Base-by-base conservation (phyloP, 371 early-diverging fungal genomes). In the Lichtheimia hyalospora region DNA sequence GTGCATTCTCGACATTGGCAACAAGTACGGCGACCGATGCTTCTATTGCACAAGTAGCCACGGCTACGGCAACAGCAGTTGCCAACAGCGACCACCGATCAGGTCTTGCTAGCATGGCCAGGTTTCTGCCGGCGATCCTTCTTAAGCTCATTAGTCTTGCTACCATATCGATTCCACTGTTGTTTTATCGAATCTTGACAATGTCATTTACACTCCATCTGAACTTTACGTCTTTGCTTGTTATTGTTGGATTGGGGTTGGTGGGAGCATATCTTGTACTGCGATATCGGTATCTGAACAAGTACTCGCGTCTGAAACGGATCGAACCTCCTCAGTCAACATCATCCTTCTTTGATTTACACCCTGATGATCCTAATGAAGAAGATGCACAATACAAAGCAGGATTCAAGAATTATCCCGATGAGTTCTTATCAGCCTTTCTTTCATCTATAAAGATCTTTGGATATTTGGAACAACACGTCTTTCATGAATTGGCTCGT, bases 401-500 rank as follows among this genome's bases (percentile, higher is more conserved):
- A 3, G 57, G 68, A 2, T 65, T 73, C 49, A 75, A 75, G 27
- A 73, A 77, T 49, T 93, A 92, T 62, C 91, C 94, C 2, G 92
- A 91, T 61, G 93, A 93, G 63, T 91, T 94, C 59, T 71, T 93
- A 54, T 87, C 88, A 46, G 91, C 90, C 1, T 93, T 96, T 64
- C 78, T 96, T 54, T 84, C 88, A 1, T 86, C 88, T 14, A 96
- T 97, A 74, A 95, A 95, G 70, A 92, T 97, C n/a, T 97, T 98
- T 84, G 96, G 96, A 1, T 97, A 96, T 67, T 80, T 98, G 39
- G 98, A 98, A 60, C 86, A 93, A 64, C 94, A 94, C 5, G 96
- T 98, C 44, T 96, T 98, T 73, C 92, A 93, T 74, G 97, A 98
- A 69, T 82, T 98, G 39, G 91, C 95, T 5, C 77, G 94, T 25